These are phyloP conservation scores for Andrographis paniculata DNA, from an alignment of 305 asterid species.

Conservation along the genomic window DNA sequence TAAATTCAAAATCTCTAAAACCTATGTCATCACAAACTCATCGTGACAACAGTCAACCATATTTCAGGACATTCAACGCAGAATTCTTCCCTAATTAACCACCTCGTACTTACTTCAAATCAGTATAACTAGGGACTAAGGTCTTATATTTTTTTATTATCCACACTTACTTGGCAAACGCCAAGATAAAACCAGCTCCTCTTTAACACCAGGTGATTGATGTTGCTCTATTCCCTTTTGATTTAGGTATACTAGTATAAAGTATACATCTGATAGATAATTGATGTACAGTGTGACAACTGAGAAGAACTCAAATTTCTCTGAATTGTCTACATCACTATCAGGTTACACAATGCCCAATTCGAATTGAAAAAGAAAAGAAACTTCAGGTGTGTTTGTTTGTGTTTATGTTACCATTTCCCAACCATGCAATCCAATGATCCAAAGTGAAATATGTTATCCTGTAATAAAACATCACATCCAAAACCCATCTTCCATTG, in stretches of 20 bases:
- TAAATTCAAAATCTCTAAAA: slow-evolving; percentile 1
- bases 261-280: slow-evolving; percentile 2
- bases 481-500: too few species aligned
- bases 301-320: background rate
- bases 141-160: too few species aligned
- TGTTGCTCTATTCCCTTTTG: background rate
- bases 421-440: too few species aligned
- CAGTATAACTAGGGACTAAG: too few species aligned
- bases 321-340: background rate
- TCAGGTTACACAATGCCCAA: too few species aligned
- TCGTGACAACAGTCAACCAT: slow-evolving; percentile 9
- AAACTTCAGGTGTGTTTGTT: too few species aligned
- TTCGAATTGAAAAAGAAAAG: too few species aligned
- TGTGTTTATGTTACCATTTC: too few species aligned
- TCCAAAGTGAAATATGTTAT: too few species aligned
- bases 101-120: too few species aligned
- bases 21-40: background rate
- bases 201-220: slow-evolving; percentile 9
- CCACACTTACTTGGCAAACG: slow-evolving; percentile 11
- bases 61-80: slow-evolving; percentile 4
- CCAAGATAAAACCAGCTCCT: slow-evolving; percentile 11
- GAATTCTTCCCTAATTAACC: too few species aligned
- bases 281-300: slow-evolving; percentile 1
- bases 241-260: slow-evolving; percentile 5
- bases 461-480: too few species aligned